Percentiles rank a stretch among this genome's conserved stretches.
Conservation (phyloP, 2,329 filamentous ascomycete genomes). For the Xylaria sp. region DNA sequence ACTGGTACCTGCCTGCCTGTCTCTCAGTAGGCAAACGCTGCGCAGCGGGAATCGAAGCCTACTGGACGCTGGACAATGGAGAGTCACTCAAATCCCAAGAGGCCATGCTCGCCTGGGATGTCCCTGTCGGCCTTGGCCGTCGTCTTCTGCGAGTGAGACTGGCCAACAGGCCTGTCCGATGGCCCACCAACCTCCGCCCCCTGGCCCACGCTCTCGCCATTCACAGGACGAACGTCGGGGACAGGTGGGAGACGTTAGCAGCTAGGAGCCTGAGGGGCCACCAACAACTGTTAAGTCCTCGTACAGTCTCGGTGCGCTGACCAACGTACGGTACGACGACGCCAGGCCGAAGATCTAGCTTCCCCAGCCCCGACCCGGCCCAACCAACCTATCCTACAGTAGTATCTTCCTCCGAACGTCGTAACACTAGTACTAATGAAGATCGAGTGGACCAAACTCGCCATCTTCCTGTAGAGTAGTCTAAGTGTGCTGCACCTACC, state of each 20-base stretch:
- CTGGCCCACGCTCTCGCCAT: constrained; percentile 29
- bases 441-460: constrained; percentile 31
- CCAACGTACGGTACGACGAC: constrained; percentile 37
- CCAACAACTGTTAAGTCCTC: constrained; percentile 33
- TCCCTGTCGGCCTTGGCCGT: constrained; percentile 22
- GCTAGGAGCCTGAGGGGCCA: constrained; percentile 3
- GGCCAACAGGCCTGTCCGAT: constrained; percentile 29
- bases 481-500: constrained; percentile 14
- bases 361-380: constrained; percentile 38
- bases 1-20: background rate
- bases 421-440: constrained; percentile 32
- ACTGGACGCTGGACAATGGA: constrained; percentile 1
- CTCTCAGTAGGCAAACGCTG: constrained; percentile 10
- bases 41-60: constrained; percentile 15
- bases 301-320: constrained; percentile 35
- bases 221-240: constrained; percentile 30
- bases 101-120: constrained; percentile 16
- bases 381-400: constrained; percentile 31
- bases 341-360: constrained; percentile 40
- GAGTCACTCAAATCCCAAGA: constrained; percentile 16
- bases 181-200: constrained; percentile 34
- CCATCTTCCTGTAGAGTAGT: constrained; percentile 12
- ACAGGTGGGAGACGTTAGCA: constrained; percentile 26
- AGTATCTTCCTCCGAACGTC: constrained; percentile 36
- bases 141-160: constrained; percentile 35